Evolutionary conservation across 2,329 filamentous ascomycete species (phyloP).

Genomic region (Cercospora sp.): DNA sequence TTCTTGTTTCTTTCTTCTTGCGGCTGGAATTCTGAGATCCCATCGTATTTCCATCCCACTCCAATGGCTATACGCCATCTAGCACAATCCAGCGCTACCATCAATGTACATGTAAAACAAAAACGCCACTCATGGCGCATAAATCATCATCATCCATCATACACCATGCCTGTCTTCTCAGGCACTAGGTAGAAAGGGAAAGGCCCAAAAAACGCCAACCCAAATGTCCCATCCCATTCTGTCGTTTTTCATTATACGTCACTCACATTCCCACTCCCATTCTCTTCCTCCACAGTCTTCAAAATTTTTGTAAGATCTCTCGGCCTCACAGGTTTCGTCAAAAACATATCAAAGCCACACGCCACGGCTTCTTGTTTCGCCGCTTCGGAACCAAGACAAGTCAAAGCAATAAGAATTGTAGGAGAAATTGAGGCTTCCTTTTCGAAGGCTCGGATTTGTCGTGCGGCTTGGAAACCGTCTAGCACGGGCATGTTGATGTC

Average conservation of each 20-base stretch:
- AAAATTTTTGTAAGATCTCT: constrained; percentile 7
- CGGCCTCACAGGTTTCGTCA: constrained; percentile 22
- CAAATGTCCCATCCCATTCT: neutral
- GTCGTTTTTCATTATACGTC: constrained; percentile 4
- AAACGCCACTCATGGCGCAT: neutral
- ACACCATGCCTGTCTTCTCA: neutral
- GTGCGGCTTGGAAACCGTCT: constrained; percentile 32
- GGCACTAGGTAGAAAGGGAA: no score
- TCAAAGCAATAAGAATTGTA: constrained; percentile 24
- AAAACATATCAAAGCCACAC: constrained; percentile 28
- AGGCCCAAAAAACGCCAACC: neutral
- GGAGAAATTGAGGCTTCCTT: constrained; percentile 23
- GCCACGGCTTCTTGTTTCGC: constrained; percentile 25
- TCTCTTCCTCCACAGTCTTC: neutral
- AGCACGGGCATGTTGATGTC: constrained; percentile 36
- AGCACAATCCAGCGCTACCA: neutral
- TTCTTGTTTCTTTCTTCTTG: neutral
- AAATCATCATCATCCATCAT: neutral
- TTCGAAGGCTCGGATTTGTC: constrained; percentile 31
- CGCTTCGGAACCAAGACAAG: constrained; percentile 22
- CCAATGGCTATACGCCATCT: neutral
- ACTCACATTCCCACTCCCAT: neutral
- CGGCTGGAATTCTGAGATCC: neutral
- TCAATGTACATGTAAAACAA: neutral
- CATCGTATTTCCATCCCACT: neutral